These are phyloP conservation scores for Danielozyma ontarioensis DNA, from an alignment of 805 yeast genomes.

Conservation along the genomic window DNA sequence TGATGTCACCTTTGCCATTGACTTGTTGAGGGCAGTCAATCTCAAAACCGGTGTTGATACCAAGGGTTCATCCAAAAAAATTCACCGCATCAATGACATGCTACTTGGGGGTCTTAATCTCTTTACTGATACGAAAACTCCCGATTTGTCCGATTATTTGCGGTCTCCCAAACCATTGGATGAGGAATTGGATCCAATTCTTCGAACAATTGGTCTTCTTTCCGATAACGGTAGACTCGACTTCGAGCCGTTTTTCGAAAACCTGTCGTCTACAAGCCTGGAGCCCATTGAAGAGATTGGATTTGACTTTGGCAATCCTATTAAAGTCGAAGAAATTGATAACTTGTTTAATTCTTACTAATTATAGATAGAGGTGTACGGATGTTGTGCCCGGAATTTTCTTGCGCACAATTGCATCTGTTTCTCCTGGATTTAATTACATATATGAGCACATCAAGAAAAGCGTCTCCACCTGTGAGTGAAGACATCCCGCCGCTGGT, in stretches of 20 bases:
- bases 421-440: no score
- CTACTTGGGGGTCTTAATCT: neutral
- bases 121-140: neutral
- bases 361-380: no score
- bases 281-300: no score
- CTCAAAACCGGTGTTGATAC: neutral
- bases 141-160: neutral
- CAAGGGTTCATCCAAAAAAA: neutral
- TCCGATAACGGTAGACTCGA: no score
- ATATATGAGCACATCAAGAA: neutral
- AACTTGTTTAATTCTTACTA: no score
- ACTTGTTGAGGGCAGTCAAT: neutral
- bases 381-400: no score
- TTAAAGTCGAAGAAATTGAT: no score
- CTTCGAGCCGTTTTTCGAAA: no score
- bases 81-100: neutral
- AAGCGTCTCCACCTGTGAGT: neutral
- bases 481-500: slow-evolving; percentile 42
- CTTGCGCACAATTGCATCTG: no score
- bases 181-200: neutral
- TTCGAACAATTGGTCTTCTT: neutral
- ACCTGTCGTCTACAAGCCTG: no score
- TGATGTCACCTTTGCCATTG: neutral
- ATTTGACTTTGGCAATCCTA: no score
- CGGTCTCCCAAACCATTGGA: neutral